These are phyloP conservation scores for Mrakia gelida DNA, from an alignment of 768 basidiomycete genomes.

Conservation along the genomic window DNA sequence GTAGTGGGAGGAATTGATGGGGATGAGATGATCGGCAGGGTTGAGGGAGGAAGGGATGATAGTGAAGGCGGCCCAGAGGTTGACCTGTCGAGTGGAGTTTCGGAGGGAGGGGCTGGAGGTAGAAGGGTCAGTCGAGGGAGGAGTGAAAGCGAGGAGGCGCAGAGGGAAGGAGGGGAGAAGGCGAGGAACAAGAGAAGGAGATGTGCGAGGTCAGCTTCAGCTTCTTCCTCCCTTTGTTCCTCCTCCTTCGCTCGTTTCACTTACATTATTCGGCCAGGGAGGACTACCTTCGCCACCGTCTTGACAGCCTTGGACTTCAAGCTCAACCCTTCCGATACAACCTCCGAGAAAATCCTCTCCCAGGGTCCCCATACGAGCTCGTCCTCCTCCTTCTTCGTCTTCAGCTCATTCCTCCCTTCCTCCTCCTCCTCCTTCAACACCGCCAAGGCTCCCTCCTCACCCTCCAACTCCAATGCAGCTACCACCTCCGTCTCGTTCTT, in stretches of 20 bases:
- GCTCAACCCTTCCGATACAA: neutral
- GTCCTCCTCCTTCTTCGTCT: neutral
- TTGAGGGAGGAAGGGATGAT: neutral
- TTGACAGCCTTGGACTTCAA: neutral
- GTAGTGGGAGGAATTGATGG: neutral
- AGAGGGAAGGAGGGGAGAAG: too few relatives aligned
- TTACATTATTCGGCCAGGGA: neutral
- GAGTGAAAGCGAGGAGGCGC: neutral
- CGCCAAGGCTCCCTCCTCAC: neutral
- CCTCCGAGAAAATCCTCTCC: neutral
- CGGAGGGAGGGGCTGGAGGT: slow-evolving; percentile 7
- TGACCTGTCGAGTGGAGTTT: neutral
- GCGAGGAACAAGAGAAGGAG: neutral
- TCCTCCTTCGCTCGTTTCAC: neutral
- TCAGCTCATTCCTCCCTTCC: neutral
- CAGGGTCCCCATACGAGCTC: neutral
- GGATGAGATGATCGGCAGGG: neutral
- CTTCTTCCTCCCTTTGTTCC: neutral
- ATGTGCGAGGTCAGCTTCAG: neutral
- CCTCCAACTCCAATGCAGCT: neutral
- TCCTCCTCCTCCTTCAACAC: too few relatives aligned
- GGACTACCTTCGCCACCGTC: neutral
- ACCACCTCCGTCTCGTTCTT: neutral
- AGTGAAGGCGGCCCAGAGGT: neutral
- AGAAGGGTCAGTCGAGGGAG: too few relatives aligned